Base-by-base conservation (phyloP, 345 rosid genomes). In the Aurinia saxatilis region DNA sequence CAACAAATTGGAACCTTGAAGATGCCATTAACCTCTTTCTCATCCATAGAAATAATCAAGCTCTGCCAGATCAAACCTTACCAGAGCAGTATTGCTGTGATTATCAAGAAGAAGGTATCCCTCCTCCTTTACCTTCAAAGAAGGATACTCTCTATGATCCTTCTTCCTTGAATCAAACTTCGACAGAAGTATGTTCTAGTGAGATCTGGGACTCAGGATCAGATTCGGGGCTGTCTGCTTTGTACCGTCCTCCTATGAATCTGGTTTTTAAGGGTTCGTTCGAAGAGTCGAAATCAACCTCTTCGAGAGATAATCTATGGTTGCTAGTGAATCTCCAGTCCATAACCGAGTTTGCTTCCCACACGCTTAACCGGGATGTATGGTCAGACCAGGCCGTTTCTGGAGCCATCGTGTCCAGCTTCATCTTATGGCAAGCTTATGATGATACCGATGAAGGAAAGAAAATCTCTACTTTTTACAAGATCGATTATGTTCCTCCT, bases 381-480 rank as follows among this genome's bases (percentile, higher is more conserved):
- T 89, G 97, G 98, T 87, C 90, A 42, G 78, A 92, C 75, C 87
- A 85, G 27, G 81, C 82, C 27, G 91, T 92, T 72, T 75, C 82
- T 47, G 78, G 87, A 69, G 80, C 91, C 21, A 64, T 90, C 10
- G 39, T 66, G 61, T 82, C 84, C 4, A 82, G 84, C 58, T 89
- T 88, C 63, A 69, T 82, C 67, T 84, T 92, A 60, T 92, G 80
- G 84, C 95, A 92, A 84, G 95, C 89, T 18, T 60, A 60, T 45
- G 61, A 51, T 50, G 23, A 50, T 60, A 68, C 56, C 0, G 5
- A 5, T 0, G 87, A 84, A 57, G 96, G 98, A 31, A 69, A 63
- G 78, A 89, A 85, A 71, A 80, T 92, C 19, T 82, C 93, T 70
- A 92, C 85, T 15, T 83, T 79, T 46, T 89, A 89, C 79, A 78